phyloP scores from a whole-genome alignment of 2,329 filamentous ascomycete species.

The Botrytis byssoidea region DNA sequence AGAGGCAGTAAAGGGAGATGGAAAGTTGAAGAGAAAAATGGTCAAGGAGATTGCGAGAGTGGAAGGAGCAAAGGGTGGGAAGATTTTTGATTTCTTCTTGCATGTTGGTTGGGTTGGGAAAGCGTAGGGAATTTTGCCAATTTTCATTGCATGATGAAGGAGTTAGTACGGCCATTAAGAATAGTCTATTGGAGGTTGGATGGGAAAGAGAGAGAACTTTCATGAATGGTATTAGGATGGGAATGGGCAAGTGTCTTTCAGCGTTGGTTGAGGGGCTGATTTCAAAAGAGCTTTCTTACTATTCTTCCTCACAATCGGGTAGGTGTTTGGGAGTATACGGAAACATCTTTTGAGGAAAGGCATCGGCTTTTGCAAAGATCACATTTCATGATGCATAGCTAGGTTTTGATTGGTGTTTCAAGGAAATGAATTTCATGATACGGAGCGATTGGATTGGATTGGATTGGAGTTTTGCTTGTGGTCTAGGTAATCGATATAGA shows the following conservation, averaged over 20 bases:
- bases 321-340: not conserved
- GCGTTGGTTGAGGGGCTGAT: not conserved
- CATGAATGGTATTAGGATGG: not conserved
- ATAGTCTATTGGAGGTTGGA: not conserved
- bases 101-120: constrained; percentile 90
- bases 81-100: constrained; percentile 93
- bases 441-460: not conserved
- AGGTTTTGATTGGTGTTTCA: not conserved
- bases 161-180: not conserved
- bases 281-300: not conserved
- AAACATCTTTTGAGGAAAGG: not conserved
- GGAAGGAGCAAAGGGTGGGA: constrained; percentile 78
- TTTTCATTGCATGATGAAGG: not conserved
- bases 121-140: constrained; percentile 43
- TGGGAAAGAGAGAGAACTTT: not conserved
- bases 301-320: not conserved
- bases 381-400: not conserved
- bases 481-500: not conserved
- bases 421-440: not conserved
- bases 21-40: constrained; percentile 88
- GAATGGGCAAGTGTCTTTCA: not conserved
- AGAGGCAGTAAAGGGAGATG: constrained; percentile 86
- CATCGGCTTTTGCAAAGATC: not conserved
- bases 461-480: not conserved
- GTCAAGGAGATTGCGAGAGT: constrained; percentile 82